phyloP scores from a whole-genome alignment of 1,139 yeast species.

The Yamadazyma triangularis region DNA sequence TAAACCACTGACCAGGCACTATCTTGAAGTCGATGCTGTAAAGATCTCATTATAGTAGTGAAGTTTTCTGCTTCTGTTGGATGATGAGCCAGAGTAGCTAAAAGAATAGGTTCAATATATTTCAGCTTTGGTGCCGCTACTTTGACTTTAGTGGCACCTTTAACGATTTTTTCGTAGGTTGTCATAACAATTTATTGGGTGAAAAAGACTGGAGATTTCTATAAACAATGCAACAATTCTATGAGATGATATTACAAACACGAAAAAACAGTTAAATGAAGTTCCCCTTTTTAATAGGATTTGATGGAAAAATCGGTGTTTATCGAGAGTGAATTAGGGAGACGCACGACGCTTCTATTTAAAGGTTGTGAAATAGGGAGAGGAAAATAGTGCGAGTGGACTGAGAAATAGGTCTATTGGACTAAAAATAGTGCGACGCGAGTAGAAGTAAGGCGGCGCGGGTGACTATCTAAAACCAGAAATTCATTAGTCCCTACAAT shows the following conservation, averaged over 20 bases:
- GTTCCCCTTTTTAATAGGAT: slow-evolving; percentile 1
- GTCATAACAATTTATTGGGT: slow-evolving; percentile 23
- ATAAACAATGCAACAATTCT: neutral
- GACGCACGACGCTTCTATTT: neutral
- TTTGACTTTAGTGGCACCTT: slow-evolving; percentile 50
- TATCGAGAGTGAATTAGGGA: slow-evolving; percentile 1
- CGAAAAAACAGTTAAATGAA: neutral
- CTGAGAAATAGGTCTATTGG: neutral
- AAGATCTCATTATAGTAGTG: slow-evolving; percentile 60
- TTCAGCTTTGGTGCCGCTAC: slow-evolving; percentile 98
- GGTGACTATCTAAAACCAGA: too few relatives aligned
- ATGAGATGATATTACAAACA: neutral
- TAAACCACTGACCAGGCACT: slow-evolving; percentile 88
- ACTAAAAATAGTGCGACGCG: neutral
- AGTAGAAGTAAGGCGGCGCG: too few relatives aligned
- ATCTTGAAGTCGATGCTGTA: slow-evolving; percentile 62
- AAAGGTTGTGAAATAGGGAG: neutral
- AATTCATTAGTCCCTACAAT: too few relatives aligned
- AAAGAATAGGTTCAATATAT: slow-evolving; percentile 86
- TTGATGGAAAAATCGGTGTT: slow-evolving; percentile 2
- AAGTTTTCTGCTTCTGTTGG: slow-evolving; percentile 51
- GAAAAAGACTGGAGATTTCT: neutral
- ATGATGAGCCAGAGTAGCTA: slow-evolving; percentile 57
- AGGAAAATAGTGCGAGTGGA: neutral
- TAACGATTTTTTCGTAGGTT: slow-evolving; percentile 43